phyloP scores from a whole-genome alignment of 2,329 filamentous ascomycete species.

The Aspergillus melleus region DNA sequence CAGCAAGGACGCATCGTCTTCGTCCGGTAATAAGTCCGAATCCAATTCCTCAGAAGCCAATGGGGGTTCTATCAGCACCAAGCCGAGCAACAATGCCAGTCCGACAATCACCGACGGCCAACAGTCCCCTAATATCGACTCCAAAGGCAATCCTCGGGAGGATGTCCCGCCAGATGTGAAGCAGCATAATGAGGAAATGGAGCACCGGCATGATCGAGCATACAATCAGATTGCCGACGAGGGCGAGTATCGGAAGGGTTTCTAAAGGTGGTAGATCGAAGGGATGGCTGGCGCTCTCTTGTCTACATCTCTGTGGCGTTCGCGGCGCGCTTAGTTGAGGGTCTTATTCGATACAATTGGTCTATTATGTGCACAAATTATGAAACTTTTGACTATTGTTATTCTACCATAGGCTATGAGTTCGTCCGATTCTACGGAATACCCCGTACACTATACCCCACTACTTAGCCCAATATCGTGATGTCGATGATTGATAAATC shows the following conservation, averaged over 20 bases:
- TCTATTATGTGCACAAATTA: too few species aligned
- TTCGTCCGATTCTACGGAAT: too few species aligned
- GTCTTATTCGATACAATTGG: too few species aligned
- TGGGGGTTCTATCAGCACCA: conserved; percentile 15
- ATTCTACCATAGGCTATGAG: too few species aligned
- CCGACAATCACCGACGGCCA: conserved; percentile 34
- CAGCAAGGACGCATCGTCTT: conserved; percentile 5
- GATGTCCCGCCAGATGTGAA: conserved; percentile 38
- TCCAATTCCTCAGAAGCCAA: conserved; percentile 2
- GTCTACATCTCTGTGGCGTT: neutral
- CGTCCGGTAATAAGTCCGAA: conserved; percentile 4
- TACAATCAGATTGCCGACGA: conserved; percentile 32
- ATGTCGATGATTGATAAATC: too few species aligned
- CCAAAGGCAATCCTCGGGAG: conserved; percentile 22
- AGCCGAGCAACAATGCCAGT: conserved; percentile 35
- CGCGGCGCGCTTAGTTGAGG: too few species aligned
- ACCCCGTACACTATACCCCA: too few species aligned
- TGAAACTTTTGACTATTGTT: too few species aligned
- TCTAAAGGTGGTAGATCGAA: neutral
- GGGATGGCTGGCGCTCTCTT: neutral
- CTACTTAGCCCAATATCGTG: too few species aligned
- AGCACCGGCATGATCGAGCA: conserved; percentile 33
- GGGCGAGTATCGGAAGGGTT: conserved; percentile 23
- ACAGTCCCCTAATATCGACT: conserved; percentile 32
- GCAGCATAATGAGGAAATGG: conserved; percentile 35